Evolutionary conservation across 2,329 filamentous ascomycete genomes (phyloP), one percentile per base, ranked within the genome.

Genomic region (Fusarium sororula): DNA sequence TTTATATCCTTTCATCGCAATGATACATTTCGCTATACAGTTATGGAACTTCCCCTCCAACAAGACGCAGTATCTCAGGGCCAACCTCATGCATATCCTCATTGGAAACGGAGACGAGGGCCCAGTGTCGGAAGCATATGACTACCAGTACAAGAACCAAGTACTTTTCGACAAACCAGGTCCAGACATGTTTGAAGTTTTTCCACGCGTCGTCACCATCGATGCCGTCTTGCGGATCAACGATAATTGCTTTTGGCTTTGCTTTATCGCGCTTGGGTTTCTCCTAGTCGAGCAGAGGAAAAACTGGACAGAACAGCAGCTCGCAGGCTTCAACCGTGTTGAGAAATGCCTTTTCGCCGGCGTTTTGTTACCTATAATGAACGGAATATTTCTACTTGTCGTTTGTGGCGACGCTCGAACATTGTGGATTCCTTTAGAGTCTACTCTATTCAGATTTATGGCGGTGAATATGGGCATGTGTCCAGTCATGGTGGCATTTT

Each of bases 111-210:
- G 28, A 32, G 3, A 9, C 5, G 28, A 32, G 22, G 47, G 47
- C 6, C 47, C 47, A 3, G 47, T 50, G 0, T 32, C 28, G 0
- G 28, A 18, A 2, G 8, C 6, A 32, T 50, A 32, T 50, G 47
- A 32, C 7, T 50, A 50, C 3, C 22, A 32, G 22, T 32, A 32
- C 28, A 24, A 32, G 28, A 50, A 50, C 7, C 47, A 50, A 32
- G 22, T 32, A 0, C 47, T 24, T 6, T 32, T 50, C 15, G 47
- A 50, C 6, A 50, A 50, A 8, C 47, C 47, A 18, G 47, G 47
- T 13, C 47, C 28, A 0, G 22, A 50, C 7, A 50, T 32, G 28
- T 50, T 32, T 0, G 15, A 50, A 0, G 1, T 50, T 0, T 32
- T 50, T 7, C 47, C 28, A 2, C 47, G 47, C 11, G 11, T 50